Base-by-base conservation (phyloP, 345 rosid genomes). In the Noccaea caerulescens region DNA sequence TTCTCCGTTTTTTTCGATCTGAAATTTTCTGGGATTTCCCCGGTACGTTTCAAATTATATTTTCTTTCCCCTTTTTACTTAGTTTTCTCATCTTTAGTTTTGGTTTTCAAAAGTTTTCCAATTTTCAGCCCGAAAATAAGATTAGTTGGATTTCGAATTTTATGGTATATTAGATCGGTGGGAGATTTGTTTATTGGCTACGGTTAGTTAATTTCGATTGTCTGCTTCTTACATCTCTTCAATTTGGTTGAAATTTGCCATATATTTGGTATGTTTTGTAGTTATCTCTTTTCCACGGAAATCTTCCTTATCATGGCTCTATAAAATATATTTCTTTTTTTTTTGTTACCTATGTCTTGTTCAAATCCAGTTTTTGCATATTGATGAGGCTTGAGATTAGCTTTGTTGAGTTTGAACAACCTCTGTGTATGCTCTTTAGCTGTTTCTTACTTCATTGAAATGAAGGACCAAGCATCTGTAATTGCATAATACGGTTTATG, bases 301-400 rank as follows among this genome's bases (percentile, higher is more conserved):
- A 4, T 0, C 0, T 8, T 46, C 32, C 12, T 5, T 30, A 8
- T 33, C 3, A 12, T 27, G 37, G 11, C 34, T 38, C 33, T 14
- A 7, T 45, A 36, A 27, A 27, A 27, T 27, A 2, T 27, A 2
- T 11, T 14, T 36, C 4, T 2, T 11, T 32, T 32, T 50, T 63
- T 8, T 61, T 44, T 50, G 45, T 52, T 25, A 39, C 42, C 6
- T 12, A 0, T 44, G 30, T 36, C 8, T 57, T 14, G 8, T 43
- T 23, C 13, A 50, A 74, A 50, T 74, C 60, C 16, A 61, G 27
- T 14, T 49, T 68, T 68, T 67, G 34, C 73, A 43, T 52, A 42
- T 75, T 61, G 45, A 12, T 44, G 63, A 18, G 76, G 23, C 16
- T 4, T 51, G 32, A 9, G 7, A 42, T 63, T 20, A 43, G 33